A percentile compares a stretch with the other conserved stretches of the same genome.
phyloP scores from a whole-genome alignment of 2,329 filamentous ascomycete species.

The Bipolaris cookei region DNA sequence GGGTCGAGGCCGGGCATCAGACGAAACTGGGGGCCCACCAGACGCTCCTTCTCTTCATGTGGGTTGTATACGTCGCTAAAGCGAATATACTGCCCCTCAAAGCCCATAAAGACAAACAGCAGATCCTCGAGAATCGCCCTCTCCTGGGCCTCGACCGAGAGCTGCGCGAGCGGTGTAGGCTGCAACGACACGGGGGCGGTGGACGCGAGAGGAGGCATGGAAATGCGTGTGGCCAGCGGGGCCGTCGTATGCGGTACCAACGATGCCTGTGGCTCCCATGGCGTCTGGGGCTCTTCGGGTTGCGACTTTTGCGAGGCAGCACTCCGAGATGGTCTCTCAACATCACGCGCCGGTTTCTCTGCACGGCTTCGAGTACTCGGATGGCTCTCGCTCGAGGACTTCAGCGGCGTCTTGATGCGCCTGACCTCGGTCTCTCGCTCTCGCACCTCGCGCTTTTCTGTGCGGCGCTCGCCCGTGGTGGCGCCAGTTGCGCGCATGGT shows the following conservation, averaged over 20 bases:
- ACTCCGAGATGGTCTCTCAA: conserved; percentile 32
- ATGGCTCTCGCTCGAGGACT: conserved; percentile 43
- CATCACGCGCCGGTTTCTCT: conserved; percentile 40
- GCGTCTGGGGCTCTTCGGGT: conserved; percentile 41
- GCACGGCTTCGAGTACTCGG: conserved; percentile 41
- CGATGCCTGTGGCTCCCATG: conserved; percentile 82
- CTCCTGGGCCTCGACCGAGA: conserved; percentile 84
- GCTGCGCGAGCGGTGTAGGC: conserved; percentile 69
- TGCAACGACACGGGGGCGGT: conserved; percentile 73
- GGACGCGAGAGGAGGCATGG: conserved; percentile 66
- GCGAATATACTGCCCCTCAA: conserved; percentile 95
- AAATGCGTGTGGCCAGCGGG: conserved; percentile 74
- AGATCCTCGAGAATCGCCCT: conserved; percentile 86
- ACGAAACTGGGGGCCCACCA: conserved; percentile 81
- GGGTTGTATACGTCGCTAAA: conserved; percentile 85
- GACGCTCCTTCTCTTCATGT: conserved; percentile 80
- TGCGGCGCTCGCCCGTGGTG: conserved; percentile 38
- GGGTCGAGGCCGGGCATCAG: conserved; percentile 86
- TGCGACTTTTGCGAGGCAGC: conserved; percentile 29
- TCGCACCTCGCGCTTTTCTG: conserved; percentile 45
- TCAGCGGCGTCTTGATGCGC: conserved; percentile 47
- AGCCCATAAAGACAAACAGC: conserved; percentile 96
- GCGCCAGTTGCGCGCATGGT: conserved; percentile 24
- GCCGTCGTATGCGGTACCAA: conserved; percentile 72
- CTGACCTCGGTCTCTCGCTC: conserved; percentile 46